A percentile compares a stretch with the other conserved stretches of the same genome.
Conservation (phyloP, 2,329 filamentous ascomycete species). For the Fusarium veterinarium region DNA sequence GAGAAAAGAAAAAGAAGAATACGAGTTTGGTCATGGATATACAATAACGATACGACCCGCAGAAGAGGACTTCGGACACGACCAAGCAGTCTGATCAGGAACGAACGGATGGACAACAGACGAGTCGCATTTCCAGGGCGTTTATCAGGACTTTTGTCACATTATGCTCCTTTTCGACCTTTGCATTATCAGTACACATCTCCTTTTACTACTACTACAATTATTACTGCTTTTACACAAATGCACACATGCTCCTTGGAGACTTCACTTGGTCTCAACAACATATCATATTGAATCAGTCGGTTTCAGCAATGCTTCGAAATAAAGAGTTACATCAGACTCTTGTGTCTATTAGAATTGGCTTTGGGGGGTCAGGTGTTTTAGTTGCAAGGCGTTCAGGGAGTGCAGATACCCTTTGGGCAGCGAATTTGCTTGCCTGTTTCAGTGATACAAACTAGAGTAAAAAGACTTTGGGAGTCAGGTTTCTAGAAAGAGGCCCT, state of each 20-base stretch:
- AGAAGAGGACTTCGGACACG: constrained; percentile 30
- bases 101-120: constrained; percentile 24
- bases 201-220: constrained; percentile 43
- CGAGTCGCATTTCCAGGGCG: constrained; percentile 39
- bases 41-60: constrained; percentile 8
- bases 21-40: constrained; percentile 23
- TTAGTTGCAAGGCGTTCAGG: constrained; percentile 8
- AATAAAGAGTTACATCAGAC: background rate
- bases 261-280: constrained; percentile 13
- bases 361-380: background rate
- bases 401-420: constrained; percentile 20
- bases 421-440: background rate
- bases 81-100: constrained; percentile 28
- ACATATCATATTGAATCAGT: constrained; percentile 12
- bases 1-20: background rate
- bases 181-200: constrained; percentile 38
- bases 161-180: constrained; percentile 35
- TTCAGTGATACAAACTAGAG: constrained; percentile 17
- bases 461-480: background rate
- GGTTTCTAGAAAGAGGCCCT: background rate
- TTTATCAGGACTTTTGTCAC: constrained; percentile 34
- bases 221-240: constrained; percentile 36
- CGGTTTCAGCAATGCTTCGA: background rate
- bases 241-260: constrained; percentile 18
- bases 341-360: background rate